Evolutionary conservation across 2,329 filamentous ascomycete genomes (phyloP), one percentile per base, ranked within the genome.

Genomic region (Ustulina deusta): DNA sequence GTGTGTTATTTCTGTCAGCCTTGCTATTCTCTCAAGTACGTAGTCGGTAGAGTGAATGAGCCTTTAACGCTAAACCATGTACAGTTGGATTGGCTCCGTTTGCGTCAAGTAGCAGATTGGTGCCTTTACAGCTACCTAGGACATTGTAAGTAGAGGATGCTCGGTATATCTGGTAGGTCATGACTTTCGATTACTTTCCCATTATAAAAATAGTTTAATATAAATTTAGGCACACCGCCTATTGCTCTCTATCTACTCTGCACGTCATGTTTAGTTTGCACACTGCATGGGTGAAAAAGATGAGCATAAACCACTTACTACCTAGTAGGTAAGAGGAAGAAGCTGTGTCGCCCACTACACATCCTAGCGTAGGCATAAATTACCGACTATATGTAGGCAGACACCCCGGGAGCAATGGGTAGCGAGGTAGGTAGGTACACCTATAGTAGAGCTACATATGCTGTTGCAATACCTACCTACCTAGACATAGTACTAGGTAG

Each of bases 21-120:
- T 52, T 32, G 27, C 29, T 11, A 11, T 52, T 38, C 51, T 38
- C n/a, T 54, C n/a, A 36, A n/a, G n/a, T 54, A 36, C n/a, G 29
- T 55, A 38, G 11, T 38, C 13, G 6, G 34, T 27, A 55, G 17
- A 34, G n/a, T n/a, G n/a, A n/a, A n/a, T n/a, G n/a, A n/a, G n/a
- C n/a, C n/a, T n/a, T n/a, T n/a, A n/a, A n/a, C n/a, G n/a, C n/a
- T n/a, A n/a, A n/a, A n/a, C n/a, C n/a, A n/a, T n/a, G n/a, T n/a
- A n/a, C n/a, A n/a, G n/a, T n/a, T n/a, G n/a, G n/a, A n/a, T n/a
- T n/a, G n/a, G n/a, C n/a, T n/a, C n/a, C n/a, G n/a, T n/a, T n/a
- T n/a, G n/a, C n/a, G n/a, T n/a, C n/a, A n/a, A n/a, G n/a, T n/a
- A n/a, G n/a, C n/a, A n/a, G n/a, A n/a, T n/a, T n/a, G n/a, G n/a